Conservation (phyloP, 441 rosid species). For the Croton laevigatus region DNA sequence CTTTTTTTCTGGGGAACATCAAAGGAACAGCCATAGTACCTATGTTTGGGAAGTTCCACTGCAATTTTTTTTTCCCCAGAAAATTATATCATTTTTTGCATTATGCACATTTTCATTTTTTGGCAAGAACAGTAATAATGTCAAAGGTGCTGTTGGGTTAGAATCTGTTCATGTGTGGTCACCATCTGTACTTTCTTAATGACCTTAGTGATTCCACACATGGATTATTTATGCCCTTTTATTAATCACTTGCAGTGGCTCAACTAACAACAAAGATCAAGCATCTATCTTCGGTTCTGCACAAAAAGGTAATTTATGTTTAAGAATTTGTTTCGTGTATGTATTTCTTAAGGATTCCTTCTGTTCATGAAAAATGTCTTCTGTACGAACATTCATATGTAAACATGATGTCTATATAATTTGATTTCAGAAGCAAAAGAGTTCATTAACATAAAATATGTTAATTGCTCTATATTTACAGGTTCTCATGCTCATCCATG, state of each 20-base stretch:
- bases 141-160: not conserved
- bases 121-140: not conserved
- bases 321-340: not conserved
- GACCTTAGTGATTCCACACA: too few species aligned
- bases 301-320: slow-evolving; percentile 62
- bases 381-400: not conserved
- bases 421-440: not conserved
- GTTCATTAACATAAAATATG: not conserved
- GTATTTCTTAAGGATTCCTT: not conserved
- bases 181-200: not conserved
- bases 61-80: too few species aligned
- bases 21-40: not conserved
- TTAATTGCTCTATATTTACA: not conserved
- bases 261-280: slow-evolving; percentile 88
- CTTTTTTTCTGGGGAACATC: not conserved
- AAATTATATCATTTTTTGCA: too few species aligned
- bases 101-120: too few species aligned
- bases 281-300: slow-evolving; percentile 62
- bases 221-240: slow-evolving; percentile 17
- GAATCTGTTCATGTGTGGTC: not conserved
- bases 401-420: not conserved
- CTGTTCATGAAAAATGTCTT: not conserved
- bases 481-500: not conserved
- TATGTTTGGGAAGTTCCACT: not conserved
- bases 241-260: slow-evolving; percentile 66